Percentiles rank a stretch among this genome's conserved stretches.
phyloP scores from a whole-genome alignment of 176 grass and related monocot species.

The Themeda triandra region DNA sequence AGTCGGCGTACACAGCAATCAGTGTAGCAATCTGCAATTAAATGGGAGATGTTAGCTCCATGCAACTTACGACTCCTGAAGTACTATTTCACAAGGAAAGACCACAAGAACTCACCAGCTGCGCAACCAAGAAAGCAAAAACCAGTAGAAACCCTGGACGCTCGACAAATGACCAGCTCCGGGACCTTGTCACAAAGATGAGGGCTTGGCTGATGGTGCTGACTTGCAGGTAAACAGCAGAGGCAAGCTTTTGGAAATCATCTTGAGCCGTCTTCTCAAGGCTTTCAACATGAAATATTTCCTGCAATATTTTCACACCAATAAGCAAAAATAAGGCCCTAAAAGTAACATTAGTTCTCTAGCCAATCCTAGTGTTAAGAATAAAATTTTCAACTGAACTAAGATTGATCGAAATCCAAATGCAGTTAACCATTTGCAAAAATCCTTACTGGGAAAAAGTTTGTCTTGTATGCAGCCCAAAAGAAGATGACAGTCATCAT shows the following conservation, averaged over 20 bases:
- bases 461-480: conserved; percentile 34
- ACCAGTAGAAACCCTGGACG: conserved; percentile 68
- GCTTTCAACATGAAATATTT: neutral
- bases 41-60: neutral
- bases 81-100: neutral
- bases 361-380: neutral
- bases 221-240: conserved; percentile 86
- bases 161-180: conserved; percentile 62
- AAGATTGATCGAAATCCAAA: neutral
- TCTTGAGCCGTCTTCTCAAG: neutral
- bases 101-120: conserved; percentile 40
- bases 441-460: neutral
- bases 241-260: conserved; percentile 50
- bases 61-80: neutral
- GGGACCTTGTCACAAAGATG: conserved; percentile 83
- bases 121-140: conserved; percentile 64
- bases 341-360: neutral
- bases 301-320: neutral
- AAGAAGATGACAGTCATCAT: conserved; percentile 80
- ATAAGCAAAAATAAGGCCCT: neutral
- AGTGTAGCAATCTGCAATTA: conserved; percentile 67
- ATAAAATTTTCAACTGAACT: neutral
- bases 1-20: conserved; percentile 70
- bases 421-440: neutral
- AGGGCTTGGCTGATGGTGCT: conserved; percentile 87